Conservation (phyloP, 805 yeast genomes). For the Barnettozyma populi region DNA sequence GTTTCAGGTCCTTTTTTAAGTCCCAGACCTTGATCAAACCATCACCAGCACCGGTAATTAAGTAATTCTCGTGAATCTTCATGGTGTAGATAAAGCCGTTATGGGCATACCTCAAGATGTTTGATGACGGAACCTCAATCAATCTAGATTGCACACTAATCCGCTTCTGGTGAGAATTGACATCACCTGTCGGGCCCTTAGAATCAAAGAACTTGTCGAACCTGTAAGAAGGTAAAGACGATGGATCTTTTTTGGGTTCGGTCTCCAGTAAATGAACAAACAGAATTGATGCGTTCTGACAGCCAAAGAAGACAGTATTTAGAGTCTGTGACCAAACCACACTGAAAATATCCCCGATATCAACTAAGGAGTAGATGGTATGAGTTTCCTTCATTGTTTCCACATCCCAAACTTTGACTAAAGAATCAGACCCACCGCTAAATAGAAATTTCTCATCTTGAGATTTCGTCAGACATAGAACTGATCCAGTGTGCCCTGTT, state of each 20-base stretch:
- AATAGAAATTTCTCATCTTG: conserved; percentile 54
- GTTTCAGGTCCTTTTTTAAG: conserved; percentile 23
- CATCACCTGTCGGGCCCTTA: conserved; percentile 69
- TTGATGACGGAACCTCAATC: conserved; percentile 61
- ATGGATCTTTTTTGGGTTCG: conserved; percentile 26
- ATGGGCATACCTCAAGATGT: conserved; percentile 79
- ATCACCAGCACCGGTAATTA: conserved; percentile 85
- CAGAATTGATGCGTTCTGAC: conserved; percentile 85
- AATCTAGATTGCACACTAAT: conserved; percentile 27
- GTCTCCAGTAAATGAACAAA: conserved; percentile 47
- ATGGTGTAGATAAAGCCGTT: conserved; percentile 83
- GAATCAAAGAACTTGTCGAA: conserved; percentile 89
- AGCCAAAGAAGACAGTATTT: conserved; percentile 72
- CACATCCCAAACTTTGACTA: conserved; percentile 81
- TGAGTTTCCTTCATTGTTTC: conserved; percentile 44
- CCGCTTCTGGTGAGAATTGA: conserved; percentile 12
- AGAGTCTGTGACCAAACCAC: conserved; percentile 58
- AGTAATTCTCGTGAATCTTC: conserved; percentile 28
- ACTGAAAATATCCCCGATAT: conserved; percentile 91
- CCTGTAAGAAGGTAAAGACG: conserved; percentile 54
- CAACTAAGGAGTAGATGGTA: conserved; percentile 77
- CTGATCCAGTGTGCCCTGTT: conserved; percentile 67
- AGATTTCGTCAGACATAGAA: conserved; percentile 59
- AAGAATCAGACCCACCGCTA: conserved; percentile 86
- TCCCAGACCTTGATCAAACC: conserved; percentile 84